Evolutionary conservation across 2,329 filamentous ascomycete genomes (phyloP).

Genomic region (Calonectria honghensis): DNA sequence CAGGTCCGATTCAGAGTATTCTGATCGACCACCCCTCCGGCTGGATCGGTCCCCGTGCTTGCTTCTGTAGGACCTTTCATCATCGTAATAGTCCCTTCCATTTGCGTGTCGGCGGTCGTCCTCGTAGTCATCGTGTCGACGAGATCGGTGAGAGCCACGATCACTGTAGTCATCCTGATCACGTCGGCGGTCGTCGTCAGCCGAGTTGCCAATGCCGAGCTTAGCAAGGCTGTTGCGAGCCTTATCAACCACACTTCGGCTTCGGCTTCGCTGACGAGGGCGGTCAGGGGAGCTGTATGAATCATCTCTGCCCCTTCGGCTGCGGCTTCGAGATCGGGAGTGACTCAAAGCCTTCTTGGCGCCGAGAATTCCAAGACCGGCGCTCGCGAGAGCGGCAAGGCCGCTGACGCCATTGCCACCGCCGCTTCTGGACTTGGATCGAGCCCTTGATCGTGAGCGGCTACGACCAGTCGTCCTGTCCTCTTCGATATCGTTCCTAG

Average conservation of each 20-base stretch:
- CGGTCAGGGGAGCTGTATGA: conserved; percentile 67
- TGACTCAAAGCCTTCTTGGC: conserved; percentile 76
- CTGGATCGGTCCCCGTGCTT: conserved; percentile 62
- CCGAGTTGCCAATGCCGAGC: conserved; percentile 74
- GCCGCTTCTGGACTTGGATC: conserved; percentile 69
- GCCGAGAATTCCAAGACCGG: conserved; percentile 76
- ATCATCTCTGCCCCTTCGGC: conserved; percentile 70
- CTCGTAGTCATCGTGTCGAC: conserved; percentile 67
- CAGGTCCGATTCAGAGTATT: conserved; percentile 73
- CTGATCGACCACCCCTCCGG: conserved; percentile 64
- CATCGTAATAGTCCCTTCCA: conserved; percentile 67
- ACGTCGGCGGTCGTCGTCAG: conserved; percentile 62
- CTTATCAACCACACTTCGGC: conserved; percentile 79
- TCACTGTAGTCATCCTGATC: conserved; percentile 68
- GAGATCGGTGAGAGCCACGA: conserved; percentile 62
- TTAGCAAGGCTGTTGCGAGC: conserved; percentile 78
- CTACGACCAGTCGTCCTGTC: conserved; percentile 77
- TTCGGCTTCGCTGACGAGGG: conserved; percentile 70
- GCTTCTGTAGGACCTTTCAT: conserved; percentile 65
- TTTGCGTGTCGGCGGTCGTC: conserved; percentile 65
- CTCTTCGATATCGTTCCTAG: conserved; percentile 79
- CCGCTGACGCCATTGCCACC: conserved; percentile 65
- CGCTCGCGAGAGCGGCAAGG: conserved; percentile 78
- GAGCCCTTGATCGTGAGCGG: conserved; percentile 80
- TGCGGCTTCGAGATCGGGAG: conserved; percentile 73